Base-by-base conservation (phyloP, 257 asterid genomes). In the Sherardia arvensis region DNA sequence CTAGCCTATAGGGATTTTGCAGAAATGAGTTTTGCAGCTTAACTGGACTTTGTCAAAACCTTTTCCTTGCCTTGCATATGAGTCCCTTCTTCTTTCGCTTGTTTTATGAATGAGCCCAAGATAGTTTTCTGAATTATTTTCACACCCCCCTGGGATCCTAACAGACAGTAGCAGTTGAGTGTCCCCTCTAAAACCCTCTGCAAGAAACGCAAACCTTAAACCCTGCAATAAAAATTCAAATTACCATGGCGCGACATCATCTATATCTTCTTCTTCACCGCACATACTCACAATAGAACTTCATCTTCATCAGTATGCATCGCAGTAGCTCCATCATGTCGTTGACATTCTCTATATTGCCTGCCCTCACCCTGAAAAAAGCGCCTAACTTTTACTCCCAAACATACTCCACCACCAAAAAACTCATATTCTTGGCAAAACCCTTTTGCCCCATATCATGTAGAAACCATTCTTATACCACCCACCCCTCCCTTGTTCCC, bases 401-500 rank as follows among this genome's bases (percentile, higher is more conserved):
- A 14, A 15, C 53, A 23, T 29, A 58, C 70, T 66, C 29, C n/a
- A 15, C 51, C 23, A 15, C 61, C 34, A 18, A 18, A 45, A 70
- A 23, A 17, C 54, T 56, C 53, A 1, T 57, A 7, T 11, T 70
- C 32, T 29, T 47, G 4, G 6, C 51, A 8, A 56, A 45, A 57
- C 74, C 74, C 61, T 56, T 12, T 7, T 30, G 12, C 61, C 74
- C 61, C 6, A 23, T 63, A 64, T 34, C 40, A 15, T 33, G 59
- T 64, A 56, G 26, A 18, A 60, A 29, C 7, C 26, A 68, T 53
- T 70, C 85, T 65, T 76, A 58, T 70, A 47, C 75, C 2, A 73
- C 93, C 25, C 71, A 56, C 59, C 66, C 82, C 40, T 77, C 90
- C 54, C n/a, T n/a, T n/a, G 32, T 73, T 73, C 86, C 94, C 25